A percentile compares a stretch with the other conserved stretches of the same genome.
phyloP scores from a whole-genome alignment of 2,329 filamentous ascomycete species.

The Periglandula ipomoeae region DNA sequence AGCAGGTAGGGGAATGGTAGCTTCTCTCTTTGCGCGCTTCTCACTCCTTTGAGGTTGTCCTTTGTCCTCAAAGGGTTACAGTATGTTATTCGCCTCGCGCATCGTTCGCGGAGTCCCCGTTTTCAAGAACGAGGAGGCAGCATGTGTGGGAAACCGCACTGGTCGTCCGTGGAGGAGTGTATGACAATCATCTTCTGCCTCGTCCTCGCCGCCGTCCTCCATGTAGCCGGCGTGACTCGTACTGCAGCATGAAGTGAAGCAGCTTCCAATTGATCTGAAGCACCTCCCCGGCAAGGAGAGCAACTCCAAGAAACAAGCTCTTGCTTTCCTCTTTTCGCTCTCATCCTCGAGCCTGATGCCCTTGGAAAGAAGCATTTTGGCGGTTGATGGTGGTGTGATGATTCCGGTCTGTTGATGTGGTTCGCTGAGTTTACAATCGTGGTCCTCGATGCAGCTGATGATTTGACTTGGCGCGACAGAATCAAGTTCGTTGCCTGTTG shows the following conservation, averaged over 20 bases:
- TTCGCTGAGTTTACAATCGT: too few species aligned
- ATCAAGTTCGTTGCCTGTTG: too few species aligned
- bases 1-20: neutral
- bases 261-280: neutral
- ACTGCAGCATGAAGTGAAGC: constrained; percentile 9
- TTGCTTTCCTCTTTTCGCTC: constrained; percentile 18
- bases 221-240: constrained; percentile 10
- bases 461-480: neutral
- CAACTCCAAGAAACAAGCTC: neutral
- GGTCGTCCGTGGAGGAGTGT: constrained; percentile 5
- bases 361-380: neutral
- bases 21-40: neutral
- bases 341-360: constrained; percentile 25
- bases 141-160: constrained; percentile 26
- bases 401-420: too few species aligned
- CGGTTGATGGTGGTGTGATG: neutral
- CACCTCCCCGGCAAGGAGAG: neutral
- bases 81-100: constrained; percentile 25
- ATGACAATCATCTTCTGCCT: constrained; percentile 11
- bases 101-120: constrained; percentile 33
- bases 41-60: neutral
- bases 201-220: constrained; percentile 19
- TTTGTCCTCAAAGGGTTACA: constrained; percentile 13
- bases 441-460: neutral
- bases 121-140: constrained; percentile 30